Evolutionary conservation across 768 basidiomycete genomes (phyloP), one percentile per base, ranked within the genome.

Genomic region (Pisolithus microcarpus): DNA sequence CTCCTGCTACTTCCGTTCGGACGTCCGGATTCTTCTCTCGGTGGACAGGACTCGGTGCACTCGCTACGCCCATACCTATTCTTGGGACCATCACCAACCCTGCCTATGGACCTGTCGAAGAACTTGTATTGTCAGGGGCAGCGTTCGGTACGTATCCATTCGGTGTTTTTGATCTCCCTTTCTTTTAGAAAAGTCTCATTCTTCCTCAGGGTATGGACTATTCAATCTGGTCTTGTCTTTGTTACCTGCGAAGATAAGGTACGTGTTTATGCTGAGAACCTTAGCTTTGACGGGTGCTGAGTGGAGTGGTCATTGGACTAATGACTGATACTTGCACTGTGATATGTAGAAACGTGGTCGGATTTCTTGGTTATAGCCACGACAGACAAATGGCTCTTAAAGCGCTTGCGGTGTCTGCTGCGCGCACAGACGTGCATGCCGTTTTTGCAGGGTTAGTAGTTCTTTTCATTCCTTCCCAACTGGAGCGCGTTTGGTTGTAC

Each of bases 161-260:
- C 28, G 73, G 43, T 57, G 66, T 15, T 31, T 38, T 16, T 34
- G 19, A 37, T 43, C 18, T 3, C 19, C 24, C 46, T 34, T 34
- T 13, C 31, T 34, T 11, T 34, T 11, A 11, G 31, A 10, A 34
- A 34, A 44, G 10, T 54, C 53, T 18, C 39, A 42, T 18, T 13
- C 30, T 21, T 7, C 51, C 43, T 28, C 43, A 30, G 75, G 79
- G 0, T 82, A 71, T 58, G 85, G 87, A 0, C 61, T 91, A 23
- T 91, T 91, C 69, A 90, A 90, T 61, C 75, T 91, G 43, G 82
- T 89, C 9, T 81, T 91, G 52, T 88, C 85, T 4, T 65, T 91
- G 16, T 67, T 91, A 13, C 89, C 88, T 16, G 80, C 81, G 54
- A 81, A 77, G 58, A 70, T 84, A 49, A 81, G 84, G 85, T 86